A percentile compares a stretch with the other conserved stretches of the same genome.
Conservation (phyloP, 2,329 filamentous ascomycete species). For the Whalleya microplaca region DNA sequence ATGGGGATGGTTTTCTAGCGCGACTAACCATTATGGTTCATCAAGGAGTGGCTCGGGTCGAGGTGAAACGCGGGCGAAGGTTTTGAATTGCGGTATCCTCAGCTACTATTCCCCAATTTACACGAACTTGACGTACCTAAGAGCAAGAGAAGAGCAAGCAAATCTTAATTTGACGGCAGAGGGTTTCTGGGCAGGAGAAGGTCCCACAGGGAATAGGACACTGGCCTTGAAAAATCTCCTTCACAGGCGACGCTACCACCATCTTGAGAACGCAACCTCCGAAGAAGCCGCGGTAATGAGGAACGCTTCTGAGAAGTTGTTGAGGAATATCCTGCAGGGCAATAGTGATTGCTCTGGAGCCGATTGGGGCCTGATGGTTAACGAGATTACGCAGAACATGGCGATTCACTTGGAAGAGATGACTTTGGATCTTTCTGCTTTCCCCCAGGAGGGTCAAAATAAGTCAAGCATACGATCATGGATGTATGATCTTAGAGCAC, state of each 20-base stretch:
- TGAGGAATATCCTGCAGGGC: conserved; percentile 31
- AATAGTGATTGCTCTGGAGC: conserved; percentile 42
- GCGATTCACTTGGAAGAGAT: conserved; percentile 40
- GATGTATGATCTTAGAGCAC: conserved; percentile 39
- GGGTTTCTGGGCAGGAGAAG: conserved; percentile 43
- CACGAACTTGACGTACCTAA: conserved; percentile 33
- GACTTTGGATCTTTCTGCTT: conserved; percentile 31
- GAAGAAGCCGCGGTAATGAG: conserved; percentile 42
- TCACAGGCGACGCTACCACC: conserved; percentile 43
- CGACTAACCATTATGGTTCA: conserved; percentile 47
- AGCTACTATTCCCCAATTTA: conserved; percentile 49
- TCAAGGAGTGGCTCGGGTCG: conserved; percentile 43
- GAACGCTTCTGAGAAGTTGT: conserved; percentile 34
- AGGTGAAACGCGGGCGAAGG: conserved; percentile 47
- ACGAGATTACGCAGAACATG: conserved; percentile 47
- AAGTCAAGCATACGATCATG: conserved; percentile 33
- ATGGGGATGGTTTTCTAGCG: conserved; percentile 51
- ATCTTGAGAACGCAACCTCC: conserved; percentile 37
- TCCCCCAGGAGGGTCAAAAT: conserved; percentile 27
- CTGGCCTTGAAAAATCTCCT: conserved; percentile 39
- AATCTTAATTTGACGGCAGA: conserved; percentile 46
- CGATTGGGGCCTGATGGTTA: conserved; percentile 48
- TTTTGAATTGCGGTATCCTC: conserved; percentile 47
- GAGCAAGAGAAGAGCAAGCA: conserved; percentile 41
- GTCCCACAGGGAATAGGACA: conserved; percentile 28